Base-by-base conservation (phyloP, 495 filamentous ascomycete genomes). In the Talaromyces proteolyticus region DNA sequence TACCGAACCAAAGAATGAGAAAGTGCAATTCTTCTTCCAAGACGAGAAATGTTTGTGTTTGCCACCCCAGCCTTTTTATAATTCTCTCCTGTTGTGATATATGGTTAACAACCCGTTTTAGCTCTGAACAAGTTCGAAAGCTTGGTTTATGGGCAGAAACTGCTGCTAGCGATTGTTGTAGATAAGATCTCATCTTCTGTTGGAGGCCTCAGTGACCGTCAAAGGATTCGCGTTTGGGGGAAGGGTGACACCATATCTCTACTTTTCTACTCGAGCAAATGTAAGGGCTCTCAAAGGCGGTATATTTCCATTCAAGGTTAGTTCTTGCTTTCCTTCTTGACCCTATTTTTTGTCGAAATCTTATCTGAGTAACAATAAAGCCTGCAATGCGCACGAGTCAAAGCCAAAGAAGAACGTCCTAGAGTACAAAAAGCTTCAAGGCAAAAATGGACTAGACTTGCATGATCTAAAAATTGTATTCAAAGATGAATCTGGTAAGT, bases 91-190 rank as follows among this genome's bases (percentile, higher is more conserved):
- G n/a, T n/a, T n/a, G n/a, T n/a, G n/a, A n/a, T n/a, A n/a, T n/a
- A n/a, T n/a, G n/a, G n/a, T n/a, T n/a, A n/a, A n/a, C n/a, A n/a
- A n/a, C n/a, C n/a, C n/a, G n/a, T 22, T 3, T n/a, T n/a, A 40
- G 39, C 47, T 18, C 25, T 50, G 19, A 50, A 41, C 12, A 21
- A 25, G 18, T 51, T 51, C 16, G 38, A 51, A 39, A 22, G 22
- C 17, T 10, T 51, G 17, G 41, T 51, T 2, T 51, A 51, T 23
- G 49, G 40, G n/a, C 49, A 51, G 40, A 26, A 44, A 1, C 41
- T 51, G 5, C 8, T 34, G 1, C 36, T 51, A 3, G 34, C 20
- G n/a, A 17, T 51, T n/a, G 26, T 26, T 29, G 20, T 51, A 11
- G 22, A 42, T 10, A 51, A 51, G 11, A 51, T 51, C 17, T 51